Conservation (phyloP, 2,329 filamentous ascomycete species). For the Aspergillus fumigatiaffinis region DNA sequence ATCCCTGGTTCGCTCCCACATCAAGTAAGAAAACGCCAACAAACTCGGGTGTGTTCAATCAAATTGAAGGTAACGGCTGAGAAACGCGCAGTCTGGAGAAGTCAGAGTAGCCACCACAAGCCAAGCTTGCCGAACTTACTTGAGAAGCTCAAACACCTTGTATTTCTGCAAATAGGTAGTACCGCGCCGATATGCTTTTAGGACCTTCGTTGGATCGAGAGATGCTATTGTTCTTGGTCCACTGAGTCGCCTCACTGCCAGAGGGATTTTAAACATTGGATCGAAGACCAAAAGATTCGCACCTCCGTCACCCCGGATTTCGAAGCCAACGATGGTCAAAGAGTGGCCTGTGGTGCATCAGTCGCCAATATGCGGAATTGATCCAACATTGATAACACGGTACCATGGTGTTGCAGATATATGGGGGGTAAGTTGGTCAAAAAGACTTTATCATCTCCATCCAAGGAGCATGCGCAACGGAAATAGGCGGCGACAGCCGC, state of each 20-base stretch:
- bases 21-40: background rate
- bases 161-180: constrained; percentile 65
- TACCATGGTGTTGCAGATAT: constrained; percentile 81
- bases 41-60: background rate
- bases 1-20: background rate
- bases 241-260: constrained; percentile 58
- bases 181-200: constrained; percentile 72
- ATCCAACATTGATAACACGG: background rate
- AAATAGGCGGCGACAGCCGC: constrained; percentile 75
- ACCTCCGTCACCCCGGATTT: constrained; percentile 61
- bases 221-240: constrained; percentile 38
- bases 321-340: constrained; percentile 81
- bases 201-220: constrained; percentile 49
- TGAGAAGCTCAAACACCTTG: constrained; percentile 74
- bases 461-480: constrained; percentile 45
- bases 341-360: constrained; percentile 65
- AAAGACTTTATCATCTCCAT: constrained; percentile 59
- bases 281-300: constrained; percentile 81
- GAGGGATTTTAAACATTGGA: constrained; percentile 71
- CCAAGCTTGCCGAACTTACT: constrained; percentile 44
- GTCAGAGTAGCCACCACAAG: background rate
- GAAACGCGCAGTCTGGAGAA: constrained; percentile 5
- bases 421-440: constrained; percentile 73
- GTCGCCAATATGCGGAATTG: background rate
- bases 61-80: background rate